These are phyloP conservation scores for Byssothecium circinans DNA, from an alignment of 2,329 filamentous ascomycete genomes.

Conservation along the genomic window DNA sequence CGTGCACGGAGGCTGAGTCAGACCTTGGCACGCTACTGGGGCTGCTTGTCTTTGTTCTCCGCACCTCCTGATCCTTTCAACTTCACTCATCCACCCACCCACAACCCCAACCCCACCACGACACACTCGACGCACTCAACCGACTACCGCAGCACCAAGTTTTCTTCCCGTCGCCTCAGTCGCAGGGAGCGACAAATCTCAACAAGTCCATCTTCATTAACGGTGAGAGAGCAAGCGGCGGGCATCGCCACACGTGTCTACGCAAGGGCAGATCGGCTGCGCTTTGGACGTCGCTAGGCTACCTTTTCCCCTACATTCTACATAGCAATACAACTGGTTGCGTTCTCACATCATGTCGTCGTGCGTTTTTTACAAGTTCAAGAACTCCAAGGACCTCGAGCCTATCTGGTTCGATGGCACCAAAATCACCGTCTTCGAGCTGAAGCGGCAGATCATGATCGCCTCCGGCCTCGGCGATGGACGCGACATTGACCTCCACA, in stretches of 20 bases:
- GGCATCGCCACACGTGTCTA: background rate
- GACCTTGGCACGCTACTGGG: background rate
- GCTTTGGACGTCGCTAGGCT: constrained; percentile 12
- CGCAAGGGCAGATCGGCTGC: background rate
- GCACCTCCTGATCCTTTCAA: background rate
- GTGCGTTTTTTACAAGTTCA: constrained; percentile 99
- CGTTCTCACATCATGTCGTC: constrained; percentile 69
- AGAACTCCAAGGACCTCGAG: constrained; percentile 93
- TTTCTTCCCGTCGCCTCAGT: too few species aligned
- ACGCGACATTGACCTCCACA: constrained; percentile 92
- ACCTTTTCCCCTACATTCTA: constrained; percentile 14
- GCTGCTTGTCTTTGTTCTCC: background rate
- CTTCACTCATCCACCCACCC: background rate
- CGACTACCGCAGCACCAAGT: too few species aligned
- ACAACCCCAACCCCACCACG: too few species aligned
- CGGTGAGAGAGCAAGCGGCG: background rate
- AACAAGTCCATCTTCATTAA: background rate
- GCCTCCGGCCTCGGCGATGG: constrained; percentile 93
- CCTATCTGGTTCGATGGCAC: constrained; percentile 97
- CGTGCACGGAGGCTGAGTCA: background rate
- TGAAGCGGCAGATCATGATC: constrained; percentile 97
- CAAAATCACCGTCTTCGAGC: constrained; percentile 95
- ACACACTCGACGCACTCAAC: background rate
- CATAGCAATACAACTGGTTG: constrained; percentile 32
- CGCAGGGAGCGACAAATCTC: too few species aligned